Conservation (phyloP, 495 filamentous ascomycete genomes). For the Lepraria neglecta region DNA sequence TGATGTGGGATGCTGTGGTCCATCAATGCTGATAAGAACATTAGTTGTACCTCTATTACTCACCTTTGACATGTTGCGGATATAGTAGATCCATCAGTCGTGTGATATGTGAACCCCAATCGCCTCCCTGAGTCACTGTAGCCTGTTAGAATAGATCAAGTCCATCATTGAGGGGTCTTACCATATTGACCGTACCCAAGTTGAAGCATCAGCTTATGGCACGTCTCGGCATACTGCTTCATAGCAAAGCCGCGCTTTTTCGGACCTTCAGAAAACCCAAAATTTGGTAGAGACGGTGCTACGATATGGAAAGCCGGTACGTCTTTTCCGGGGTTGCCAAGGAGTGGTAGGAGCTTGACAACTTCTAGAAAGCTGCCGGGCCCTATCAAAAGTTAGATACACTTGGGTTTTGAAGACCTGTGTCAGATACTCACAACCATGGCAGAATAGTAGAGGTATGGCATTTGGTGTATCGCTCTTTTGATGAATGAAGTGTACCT, state of each 20-base stretch:
- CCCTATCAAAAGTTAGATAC: slow-evolving; percentile 12
- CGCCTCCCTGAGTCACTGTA: slow-evolving; percentile 57
- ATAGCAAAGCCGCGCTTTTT: slow-evolving; percentile 46
- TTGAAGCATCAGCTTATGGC: slow-evolving; percentile 60
- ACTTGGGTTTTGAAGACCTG: too few species aligned
- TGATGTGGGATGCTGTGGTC: slow-evolving; percentile 53
- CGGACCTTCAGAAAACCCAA: slow-evolving; percentile 37
- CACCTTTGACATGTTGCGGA: slow-evolving; percentile 44
- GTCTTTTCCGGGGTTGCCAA: slow-evolving; percentile 24
- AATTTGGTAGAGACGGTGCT: slow-evolving; percentile 42
- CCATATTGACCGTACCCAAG: slow-evolving; percentile 63
- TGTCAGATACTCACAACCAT: slow-evolving; percentile 36
- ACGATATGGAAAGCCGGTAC: slow-evolving; percentile 41
- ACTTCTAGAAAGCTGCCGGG: slow-evolving; percentile 41
- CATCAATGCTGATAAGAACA: neutral
- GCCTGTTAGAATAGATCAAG: neutral
- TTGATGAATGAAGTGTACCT: slow-evolving; percentile 46
- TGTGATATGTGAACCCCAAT: slow-evolving; percentile 61
- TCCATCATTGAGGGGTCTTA: slow-evolving; percentile 16
- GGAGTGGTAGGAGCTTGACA: slow-evolving; percentile 33
- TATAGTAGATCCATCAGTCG: slow-evolving; percentile 51
- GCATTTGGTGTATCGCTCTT: slow-evolving; percentile 32
- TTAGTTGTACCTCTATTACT: neutral
- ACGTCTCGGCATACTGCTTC: slow-evolving; percentile 54
- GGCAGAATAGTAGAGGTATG: slow-evolving; percentile 42